These are phyloP conservation scores for Lepiota venenata DNA, from an alignment of 768 basidiomycete genomes.

Conservation along the genomic window DNA sequence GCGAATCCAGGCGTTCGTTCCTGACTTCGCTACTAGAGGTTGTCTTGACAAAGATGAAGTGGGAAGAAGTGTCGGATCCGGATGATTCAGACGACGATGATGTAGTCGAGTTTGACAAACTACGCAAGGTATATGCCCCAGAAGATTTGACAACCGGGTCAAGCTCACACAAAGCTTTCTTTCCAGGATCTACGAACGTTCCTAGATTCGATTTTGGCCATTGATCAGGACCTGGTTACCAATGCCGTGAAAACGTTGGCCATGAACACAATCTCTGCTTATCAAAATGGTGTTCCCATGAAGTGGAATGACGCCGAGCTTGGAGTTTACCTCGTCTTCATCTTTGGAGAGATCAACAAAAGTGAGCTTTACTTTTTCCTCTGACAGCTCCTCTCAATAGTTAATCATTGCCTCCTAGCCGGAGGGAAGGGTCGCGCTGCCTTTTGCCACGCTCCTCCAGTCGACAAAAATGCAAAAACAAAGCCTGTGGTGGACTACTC, in stretches of 20 bases:
- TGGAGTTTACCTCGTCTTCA: slow-evolving; percentile 88
- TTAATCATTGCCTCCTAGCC: slow-evolving; percentile 32
- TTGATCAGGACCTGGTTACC: slow-evolving; percentile 86
- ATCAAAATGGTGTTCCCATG: slow-evolving; percentile 57
- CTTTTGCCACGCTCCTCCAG: slow-evolving; percentile 75
- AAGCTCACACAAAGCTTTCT: slow-evolving; percentile 11
- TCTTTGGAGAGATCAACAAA: slow-evolving; percentile 92
- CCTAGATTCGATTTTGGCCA: slow-evolving; percentile 80
- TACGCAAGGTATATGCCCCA: slow-evolving; percentile 67
- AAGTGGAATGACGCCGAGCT: slow-evolving; percentile 95
- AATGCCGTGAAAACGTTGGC: slow-evolving; percentile 72
- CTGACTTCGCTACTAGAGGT: slow-evolving; percentile 74
- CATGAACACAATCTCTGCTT: slow-evolving; percentile 69
- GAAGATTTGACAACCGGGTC: not conserved
- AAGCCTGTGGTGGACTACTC: slow-evolving; percentile 64
- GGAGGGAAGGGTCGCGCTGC: slow-evolving; percentile 80
- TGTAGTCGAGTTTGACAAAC: slow-evolving; percentile 71
- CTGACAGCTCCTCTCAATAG: not conserved
- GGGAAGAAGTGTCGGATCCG: slow-evolving; percentile 77
- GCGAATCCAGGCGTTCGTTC: slow-evolving; percentile 71
- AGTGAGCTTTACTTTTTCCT: slow-evolving; percentile 41
- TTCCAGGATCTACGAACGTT: slow-evolving; percentile 78
- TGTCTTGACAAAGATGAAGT: slow-evolving; percentile 85
- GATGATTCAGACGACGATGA: slow-evolving; percentile 91
- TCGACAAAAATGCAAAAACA: slow-evolving; percentile 59